Conservation (phyloP, 805 yeast species). For the Blastobotrys parvus region DNA sequence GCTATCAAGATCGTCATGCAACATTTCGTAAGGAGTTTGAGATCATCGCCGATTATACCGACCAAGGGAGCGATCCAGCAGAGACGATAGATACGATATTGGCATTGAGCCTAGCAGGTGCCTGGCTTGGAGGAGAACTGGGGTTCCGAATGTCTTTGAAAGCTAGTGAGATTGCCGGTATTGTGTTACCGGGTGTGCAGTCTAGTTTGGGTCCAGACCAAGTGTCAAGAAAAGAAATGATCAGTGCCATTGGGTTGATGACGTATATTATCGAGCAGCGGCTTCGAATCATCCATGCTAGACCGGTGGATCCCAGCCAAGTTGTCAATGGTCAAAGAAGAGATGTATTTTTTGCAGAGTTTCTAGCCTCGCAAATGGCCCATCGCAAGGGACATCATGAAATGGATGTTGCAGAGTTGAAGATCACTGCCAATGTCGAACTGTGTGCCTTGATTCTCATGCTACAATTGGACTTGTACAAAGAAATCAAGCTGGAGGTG, state of each 20-base stretch:
- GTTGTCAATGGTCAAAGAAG: constrained; percentile 4
- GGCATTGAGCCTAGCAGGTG: constrained; percentile 15
- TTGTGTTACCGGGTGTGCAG: constrained; percentile 10
- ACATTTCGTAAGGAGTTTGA: constrained; percentile 11
- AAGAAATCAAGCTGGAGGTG: constrained; percentile 6
- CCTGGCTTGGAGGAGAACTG: constrained; percentile 19
- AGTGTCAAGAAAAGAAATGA: constrained; percentile 1
- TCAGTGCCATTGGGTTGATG: constrained; percentile 16
- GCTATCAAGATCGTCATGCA: constrained; percentile 10
- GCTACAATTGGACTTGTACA: constrained; percentile 14
- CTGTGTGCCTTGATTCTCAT: constrained; percentile 15
- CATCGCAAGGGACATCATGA: constrained; percentile 3
- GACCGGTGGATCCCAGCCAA: constrained; percentile 8
- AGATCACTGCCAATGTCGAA: constrained; percentile 18
- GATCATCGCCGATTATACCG: constrained; percentile 2
- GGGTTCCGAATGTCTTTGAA: constrained; percentile 15
- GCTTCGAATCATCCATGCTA: constrained; percentile 16
- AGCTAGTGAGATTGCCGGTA: constrained; percentile 14
- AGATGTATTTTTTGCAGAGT: constrained; percentile 4
- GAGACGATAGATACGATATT: constrained; percentile 6
- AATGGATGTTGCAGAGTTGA: constrained; percentile 11
- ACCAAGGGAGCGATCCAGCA: neutral
- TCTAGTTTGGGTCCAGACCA: neutral
- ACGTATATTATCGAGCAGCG: constrained; percentile 19
- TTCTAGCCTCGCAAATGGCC: constrained; percentile 3